These are phyloP conservation scores for Candida sanyaensis DNA, from an alignment of 1,139 yeast species.

Conservation along the genomic window DNA sequence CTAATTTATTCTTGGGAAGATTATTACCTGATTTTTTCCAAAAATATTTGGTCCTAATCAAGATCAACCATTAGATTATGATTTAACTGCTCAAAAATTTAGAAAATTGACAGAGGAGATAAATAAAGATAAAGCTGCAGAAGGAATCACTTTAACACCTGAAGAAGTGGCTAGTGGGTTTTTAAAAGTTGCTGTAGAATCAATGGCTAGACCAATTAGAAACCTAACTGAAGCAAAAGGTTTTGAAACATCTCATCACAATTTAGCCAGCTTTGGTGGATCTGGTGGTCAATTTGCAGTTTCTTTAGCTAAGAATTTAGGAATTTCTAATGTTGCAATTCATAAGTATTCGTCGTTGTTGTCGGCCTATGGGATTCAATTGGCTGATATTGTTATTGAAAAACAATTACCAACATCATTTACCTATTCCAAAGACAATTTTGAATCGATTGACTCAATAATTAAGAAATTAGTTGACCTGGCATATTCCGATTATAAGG, in stretches of 20 bases:
- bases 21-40: slow-evolving; percentile 45
- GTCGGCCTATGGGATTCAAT: slow-evolving; percentile 46
- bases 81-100: slow-evolving; percentile 31
- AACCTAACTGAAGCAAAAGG: slow-evolving; percentile 49
- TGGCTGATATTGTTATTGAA: slow-evolving; percentile 58
- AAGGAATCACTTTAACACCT: slow-evolving; percentile 26
- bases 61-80: slow-evolving; percentile 39
- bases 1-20: slow-evolving; percentile 44
- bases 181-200: slow-evolving; percentile 46
- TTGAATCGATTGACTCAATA: slow-evolving; percentile 24
- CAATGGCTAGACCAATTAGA: slow-evolving; percentile 50
- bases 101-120: slow-evolving; percentile 33
- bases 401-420: slow-evolving; percentile 58
- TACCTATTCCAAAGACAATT: slow-evolving; percentile 21
- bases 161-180: slow-evolving; percentile 48
- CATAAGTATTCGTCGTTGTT: slow-evolving; percentile 47
- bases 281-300: slow-evolving; percentile 51
- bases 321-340: slow-evolving; percentile 39
- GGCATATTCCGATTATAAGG: slow-evolving; percentile 34
- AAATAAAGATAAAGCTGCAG: slow-evolving; percentile 26
- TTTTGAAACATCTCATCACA: slow-evolving; percentile 39
- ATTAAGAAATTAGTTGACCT: slow-evolving; percentile 23
- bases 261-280: slow-evolving; percentile 49
- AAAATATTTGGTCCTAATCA: slow-evolving; percentile 47
- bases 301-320: slow-evolving; percentile 40